Evolutionary conservation across 2,329 filamentous ascomycete genomes (phyloP), one percentile per base, ranked within the genome.

Genomic region (Myriangium duriaei): DNA sequence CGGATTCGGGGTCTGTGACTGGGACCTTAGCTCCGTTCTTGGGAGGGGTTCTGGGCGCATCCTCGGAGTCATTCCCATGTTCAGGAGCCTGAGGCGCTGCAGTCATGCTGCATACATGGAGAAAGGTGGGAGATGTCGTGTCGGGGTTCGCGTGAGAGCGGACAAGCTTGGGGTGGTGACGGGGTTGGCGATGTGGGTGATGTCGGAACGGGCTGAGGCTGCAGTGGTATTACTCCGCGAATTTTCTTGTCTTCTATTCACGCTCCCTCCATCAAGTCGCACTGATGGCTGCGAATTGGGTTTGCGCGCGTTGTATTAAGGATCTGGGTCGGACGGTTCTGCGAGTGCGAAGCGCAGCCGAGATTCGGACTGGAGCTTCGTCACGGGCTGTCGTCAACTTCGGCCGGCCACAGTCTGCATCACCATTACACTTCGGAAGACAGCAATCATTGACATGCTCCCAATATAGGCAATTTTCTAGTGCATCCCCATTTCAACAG

Each of bases 101-200:
- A 48, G 56, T 55, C 56, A 62, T 57, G 53, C 52, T 49, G 55
- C 52, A 49, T 49, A 51, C 47, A 58, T 57, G 35, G 45, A 50
- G 32, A 13, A 12, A 26, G 16, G 14, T 4, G 26, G 17, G 29
- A 16, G 36, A 16, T 11, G 24, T 26, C 26, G 35, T 17, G 26
- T 30, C 10, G 10, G 35, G 13, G 18, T 14, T 30, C 12, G 12
- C 21, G 21, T 26, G 21, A n/a, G 21, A 26, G 21, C 7, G 21
- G 21, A n/a, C 21, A n/a, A 7, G 21, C n/a, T 26, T 26, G 21
- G n/a, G 21, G 21, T 26, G 21, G 7, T n/a, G 21, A 26, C 21
- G 21, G 21, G 21, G 21, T 26, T 26, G 21, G 21, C n/a, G 19
- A 18, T 15, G 17, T 21, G 17, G 36, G n/a, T n/a, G 18, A 33